phyloP scores from a whole-genome alignment of 2,329 filamentous ascomycete species.

The Verticillium tricorpus region DNA sequence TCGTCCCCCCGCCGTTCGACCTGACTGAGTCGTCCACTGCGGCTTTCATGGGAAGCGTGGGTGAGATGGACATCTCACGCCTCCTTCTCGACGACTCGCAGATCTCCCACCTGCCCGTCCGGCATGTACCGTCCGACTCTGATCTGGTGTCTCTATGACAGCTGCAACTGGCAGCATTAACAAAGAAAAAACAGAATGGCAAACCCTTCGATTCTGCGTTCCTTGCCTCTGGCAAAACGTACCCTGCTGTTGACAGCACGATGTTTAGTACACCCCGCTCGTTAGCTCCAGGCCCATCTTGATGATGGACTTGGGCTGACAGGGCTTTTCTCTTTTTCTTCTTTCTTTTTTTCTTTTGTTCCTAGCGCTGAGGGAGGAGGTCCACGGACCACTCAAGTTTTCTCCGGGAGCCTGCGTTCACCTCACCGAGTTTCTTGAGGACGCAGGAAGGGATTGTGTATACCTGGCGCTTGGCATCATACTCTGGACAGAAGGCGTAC shows the following conservation, averaged over 20 bases:
- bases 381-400: background rate
- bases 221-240: background rate
- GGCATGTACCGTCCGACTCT: slow-evolving; percentile 14
- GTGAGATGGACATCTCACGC: slow-evolving; percentile 60
- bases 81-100: slow-evolving; percentile 52
- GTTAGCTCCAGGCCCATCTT: background rate
- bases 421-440: background rate
- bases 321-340: slow-evolving; percentile 4
- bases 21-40: slow-evolving; percentile 35
- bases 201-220: background rate
- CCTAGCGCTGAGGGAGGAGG: slow-evolving; percentile 6
- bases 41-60: slow-evolving; percentile 35
- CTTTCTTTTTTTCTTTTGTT: slow-evolving; percentile 7
- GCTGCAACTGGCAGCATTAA: background rate
- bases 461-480: background rate
- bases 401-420: background rate
- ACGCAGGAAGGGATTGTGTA: background rate
- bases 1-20: slow-evolving; percentile 31
- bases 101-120: slow-evolving; percentile 17
- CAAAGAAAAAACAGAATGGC: no score
- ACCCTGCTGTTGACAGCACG: background rate
- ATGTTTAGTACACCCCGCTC: background rate
- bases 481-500: slow-evolving; percentile 9
- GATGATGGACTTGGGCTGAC: background rate
- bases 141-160: slow-evolving; percentile 14